Evolutionary conservation across 345 rosid genomes (phyloP), one percentile per base, ranked within the genome.

Genomic region (Salix brachista): DNA sequence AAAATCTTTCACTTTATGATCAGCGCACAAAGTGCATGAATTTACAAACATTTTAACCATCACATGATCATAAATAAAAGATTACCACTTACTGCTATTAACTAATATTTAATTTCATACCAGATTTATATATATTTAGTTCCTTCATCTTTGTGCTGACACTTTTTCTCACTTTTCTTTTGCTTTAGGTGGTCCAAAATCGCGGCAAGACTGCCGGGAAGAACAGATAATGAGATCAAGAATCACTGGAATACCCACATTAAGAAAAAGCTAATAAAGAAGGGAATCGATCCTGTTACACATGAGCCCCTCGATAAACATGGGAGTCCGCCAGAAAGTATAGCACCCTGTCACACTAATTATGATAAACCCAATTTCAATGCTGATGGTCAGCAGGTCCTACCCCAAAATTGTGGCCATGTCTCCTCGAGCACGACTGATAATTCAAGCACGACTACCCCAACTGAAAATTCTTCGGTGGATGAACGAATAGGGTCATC

Each of bases 221-320:
- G 97, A 85, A 93, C 97, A 5, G 97, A 93, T 74, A 93, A 93
- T 67, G 97, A 93, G 78, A 91, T 93, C 11, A 93, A 91, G 78
- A 91, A 91, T 65, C 87, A 90, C 32, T 93, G 97, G 97, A 93
- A 91, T 67, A 93, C 97, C 23, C 94, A 89, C 80, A 89, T 93
- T 46, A 93, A 93, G 89, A 91, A 91, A 79, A 91, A 88, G 86
- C 90, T 93, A 1, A 78, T 86, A 67, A 89, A 87, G 80, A 91
- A 87, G 93, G 96, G 96, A 3, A 89, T 93, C 34, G 96, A 93
- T 79, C 96, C 97, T 16, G 79, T 76, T 18, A 90, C 97, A 1
- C 96, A 93, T 68, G 42, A 82, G 77, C 87, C 90, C 42, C 79
- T 85, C 8, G 67, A 28, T 11, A 71, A 82, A 17, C 44, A 74